phyloP scores from a whole-genome alignment of 1,139 yeast genomes.

The Scheffersomyces stambukii region DNA sequence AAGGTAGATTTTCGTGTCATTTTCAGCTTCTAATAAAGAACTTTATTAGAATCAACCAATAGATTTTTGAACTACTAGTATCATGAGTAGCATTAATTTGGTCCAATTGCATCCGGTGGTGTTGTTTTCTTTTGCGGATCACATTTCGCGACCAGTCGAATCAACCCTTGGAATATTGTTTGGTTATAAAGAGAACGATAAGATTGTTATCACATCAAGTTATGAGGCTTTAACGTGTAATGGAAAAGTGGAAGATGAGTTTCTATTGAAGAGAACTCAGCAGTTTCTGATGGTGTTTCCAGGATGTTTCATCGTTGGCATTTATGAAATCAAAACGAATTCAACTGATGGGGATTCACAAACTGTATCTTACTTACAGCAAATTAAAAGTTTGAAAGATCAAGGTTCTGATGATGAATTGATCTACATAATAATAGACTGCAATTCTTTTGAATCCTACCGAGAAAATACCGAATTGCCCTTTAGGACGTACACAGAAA shows the following conservation, averaged over 20 bases:
- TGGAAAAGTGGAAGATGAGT: constrained; percentile 21
- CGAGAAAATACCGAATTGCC: constrained; percentile 3
- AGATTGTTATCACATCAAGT: constrained; percentile 15
- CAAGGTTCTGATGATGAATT: constrained; percentile 1
- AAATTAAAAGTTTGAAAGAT: constrained; percentile 3
- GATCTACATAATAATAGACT: constrained; percentile 4
- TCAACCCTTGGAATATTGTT: constrained; percentile 24
- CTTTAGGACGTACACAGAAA: constrained; percentile 6
- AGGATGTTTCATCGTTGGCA: constrained; percentile 23
- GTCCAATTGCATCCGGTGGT: constrained; percentile 26
- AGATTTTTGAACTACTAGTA: not conserved
- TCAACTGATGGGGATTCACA: constrained; percentile 3
- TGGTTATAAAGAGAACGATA: constrained; percentile 16
- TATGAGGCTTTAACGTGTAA: constrained; percentile 23
- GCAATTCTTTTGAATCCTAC: constrained; percentile 1
- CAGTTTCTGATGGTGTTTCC: constrained; percentile 28
- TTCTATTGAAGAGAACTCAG: constrained; percentile 19
- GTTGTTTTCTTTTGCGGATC: constrained; percentile 26
- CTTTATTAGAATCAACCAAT: not conserved
- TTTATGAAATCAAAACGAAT: constrained; percentile 27
- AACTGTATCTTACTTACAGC: constrained; percentile 6
- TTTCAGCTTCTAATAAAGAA: constrained; percentile 2
- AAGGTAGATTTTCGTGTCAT: not conserved
- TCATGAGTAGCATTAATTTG: constrained; percentile 6
- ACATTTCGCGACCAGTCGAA: constrained; percentile 13